Evolutionary conservation across 148 eudicot species (phyloP).

Genomic region (Nepenthes gracilis): DNA sequence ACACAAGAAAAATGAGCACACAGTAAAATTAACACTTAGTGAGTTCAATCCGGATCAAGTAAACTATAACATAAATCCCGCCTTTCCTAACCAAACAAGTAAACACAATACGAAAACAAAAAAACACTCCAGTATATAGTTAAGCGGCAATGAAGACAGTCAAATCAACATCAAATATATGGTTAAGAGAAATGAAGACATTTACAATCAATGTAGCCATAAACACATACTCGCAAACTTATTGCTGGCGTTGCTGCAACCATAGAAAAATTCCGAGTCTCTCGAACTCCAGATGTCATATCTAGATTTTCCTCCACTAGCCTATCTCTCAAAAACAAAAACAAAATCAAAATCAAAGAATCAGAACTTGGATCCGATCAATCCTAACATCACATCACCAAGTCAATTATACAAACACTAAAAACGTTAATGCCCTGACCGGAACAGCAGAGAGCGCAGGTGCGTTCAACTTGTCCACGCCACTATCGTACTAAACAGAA

Average conservation of each 20-base stretch:
- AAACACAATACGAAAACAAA: too few relatives aligned
- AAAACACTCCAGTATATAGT: not conserved
- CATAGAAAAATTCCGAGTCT: conserved; percentile 54
- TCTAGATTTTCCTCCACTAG: conserved; percentile 36
- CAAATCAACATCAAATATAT: too few relatives aligned
- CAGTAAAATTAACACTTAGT: not conserved
- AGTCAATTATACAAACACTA: not conserved
- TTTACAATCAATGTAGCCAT: not conserved
- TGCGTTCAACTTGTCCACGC: conserved; percentile 15
- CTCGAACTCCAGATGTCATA: conserved; percentile 68
- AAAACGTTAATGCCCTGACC: conserved; percentile 34
- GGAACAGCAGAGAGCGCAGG: conserved; percentile 37
- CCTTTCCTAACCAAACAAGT: too few relatives aligned
- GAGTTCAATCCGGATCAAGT: too few relatives aligned
- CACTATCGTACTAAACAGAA: conserved; percentile 17
- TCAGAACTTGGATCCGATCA: conserved; percentile 33
- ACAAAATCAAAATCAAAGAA: conserved; percentile 1
- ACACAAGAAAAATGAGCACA: not conserved
- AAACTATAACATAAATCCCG: too few relatives aligned
- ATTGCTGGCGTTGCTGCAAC: conserved; percentile 67
- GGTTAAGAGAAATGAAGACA: not conserved
- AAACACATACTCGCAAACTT: conserved; percentile 51
- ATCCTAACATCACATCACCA: not conserved
- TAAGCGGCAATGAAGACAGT: not conserved
- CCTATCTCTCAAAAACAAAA: conserved; percentile 25